phyloP scores from a whole-genome alignment of 257 asterid species.

The Solanum sparsipilum region DNA sequence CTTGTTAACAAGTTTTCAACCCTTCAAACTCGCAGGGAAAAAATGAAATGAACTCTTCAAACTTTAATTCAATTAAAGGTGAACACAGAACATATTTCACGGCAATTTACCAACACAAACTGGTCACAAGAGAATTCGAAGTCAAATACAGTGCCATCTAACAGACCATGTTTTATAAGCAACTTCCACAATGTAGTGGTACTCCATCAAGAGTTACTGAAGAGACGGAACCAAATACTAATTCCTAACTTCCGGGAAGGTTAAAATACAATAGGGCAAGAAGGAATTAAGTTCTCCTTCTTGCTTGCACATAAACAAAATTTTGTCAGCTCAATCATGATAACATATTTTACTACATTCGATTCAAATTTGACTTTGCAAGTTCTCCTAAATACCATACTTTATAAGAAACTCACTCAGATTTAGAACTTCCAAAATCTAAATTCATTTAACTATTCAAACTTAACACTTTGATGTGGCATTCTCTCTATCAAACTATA shows the following conservation, averaged over 20 bases:
- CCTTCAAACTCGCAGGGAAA: background rate
- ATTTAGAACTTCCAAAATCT: background rate
- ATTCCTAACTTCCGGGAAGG: background rate
- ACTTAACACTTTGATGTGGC: background rate
- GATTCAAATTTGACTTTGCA: background rate
- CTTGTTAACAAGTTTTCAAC: background rate
- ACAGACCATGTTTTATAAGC: background rate
- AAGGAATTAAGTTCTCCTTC: background rate
- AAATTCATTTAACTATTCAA: background rate
- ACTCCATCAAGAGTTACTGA: background rate
- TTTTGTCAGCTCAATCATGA: background rate
- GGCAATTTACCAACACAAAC: background rate
- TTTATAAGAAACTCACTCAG: background rate
- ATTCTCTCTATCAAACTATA: background rate
- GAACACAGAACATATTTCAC: background rate
- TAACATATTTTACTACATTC: background rate
- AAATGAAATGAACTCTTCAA: background rate
- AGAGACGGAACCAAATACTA: background rate
- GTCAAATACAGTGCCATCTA: background rate
- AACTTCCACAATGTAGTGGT: background rate
- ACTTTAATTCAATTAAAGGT: background rate
- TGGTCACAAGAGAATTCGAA: background rate
- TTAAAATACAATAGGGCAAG: background rate
- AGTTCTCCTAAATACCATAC: background rate
- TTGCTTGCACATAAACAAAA: background rate